Conservation (phyloP, 306 rosid genomes). For the Dalbergia cochinchinensis region DNA sequence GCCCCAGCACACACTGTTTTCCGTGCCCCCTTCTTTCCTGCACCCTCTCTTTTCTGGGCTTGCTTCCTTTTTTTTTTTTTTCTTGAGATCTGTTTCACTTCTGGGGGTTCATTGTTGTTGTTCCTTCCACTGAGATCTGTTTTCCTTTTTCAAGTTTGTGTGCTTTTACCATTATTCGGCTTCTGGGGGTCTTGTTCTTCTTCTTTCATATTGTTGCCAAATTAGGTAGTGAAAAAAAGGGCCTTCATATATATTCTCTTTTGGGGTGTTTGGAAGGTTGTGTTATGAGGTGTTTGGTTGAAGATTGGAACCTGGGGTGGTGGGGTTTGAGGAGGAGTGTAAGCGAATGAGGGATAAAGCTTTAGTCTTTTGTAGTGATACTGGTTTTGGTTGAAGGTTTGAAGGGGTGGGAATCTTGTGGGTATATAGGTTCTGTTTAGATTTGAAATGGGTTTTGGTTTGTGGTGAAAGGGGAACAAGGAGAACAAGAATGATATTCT, state of each 20-base stretch:
- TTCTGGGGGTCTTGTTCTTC: constrained; percentile 44
- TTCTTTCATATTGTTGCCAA: constrained; percentile 39
- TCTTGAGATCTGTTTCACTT: constrained; percentile 62
- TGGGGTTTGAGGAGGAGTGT: constrained; percentile 52
- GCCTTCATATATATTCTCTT: not conserved
- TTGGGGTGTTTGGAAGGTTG: constrained; percentile 3
- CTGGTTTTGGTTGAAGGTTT: constrained; percentile 79
- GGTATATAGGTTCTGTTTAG: constrained; percentile 3
- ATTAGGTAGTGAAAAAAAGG: constrained; percentile 19
- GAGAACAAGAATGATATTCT: constrained; percentile 54
- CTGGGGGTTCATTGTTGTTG: constrained; percentile 40
- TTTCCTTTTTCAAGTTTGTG: constrained; percentile 33
- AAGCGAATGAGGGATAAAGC: constrained; percentile 77
- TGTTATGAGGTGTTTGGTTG: constrained; percentile 51
- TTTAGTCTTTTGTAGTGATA: constrained; percentile 60
- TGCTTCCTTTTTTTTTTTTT: too few relatives aligned
- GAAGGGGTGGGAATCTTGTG: constrained; percentile 43
- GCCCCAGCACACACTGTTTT: not conserved
- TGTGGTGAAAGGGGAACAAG: constrained; percentile 26
- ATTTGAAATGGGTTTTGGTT: constrained; percentile 48
- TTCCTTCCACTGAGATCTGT: constrained; percentile 67
- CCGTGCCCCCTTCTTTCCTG: not conserved
- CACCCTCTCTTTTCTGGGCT: constrained; percentile 39
- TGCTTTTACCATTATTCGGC: not conserved
- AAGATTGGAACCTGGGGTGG: constrained; percentile 50